phyloP scores from a whole-genome alignment of 208 protist genomes.

The Trypanosoma cruzi region DNA sequence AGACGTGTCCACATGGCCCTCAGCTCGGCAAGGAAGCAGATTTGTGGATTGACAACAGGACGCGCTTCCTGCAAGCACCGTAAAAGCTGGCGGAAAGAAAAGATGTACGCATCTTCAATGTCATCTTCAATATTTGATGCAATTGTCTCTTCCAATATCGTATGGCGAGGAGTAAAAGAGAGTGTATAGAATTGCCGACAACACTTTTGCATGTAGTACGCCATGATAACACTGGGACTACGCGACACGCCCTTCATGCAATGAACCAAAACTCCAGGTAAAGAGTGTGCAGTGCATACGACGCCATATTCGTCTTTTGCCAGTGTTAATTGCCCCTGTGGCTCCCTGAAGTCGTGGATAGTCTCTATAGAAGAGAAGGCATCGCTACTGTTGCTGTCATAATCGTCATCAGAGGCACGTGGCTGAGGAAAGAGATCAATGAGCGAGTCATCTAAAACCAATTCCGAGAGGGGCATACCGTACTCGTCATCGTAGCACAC shows the following conservation, averaged over 20 bases:
- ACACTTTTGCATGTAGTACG: constrained; percentile 51
- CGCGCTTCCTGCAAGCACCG: constrained; percentile 46
- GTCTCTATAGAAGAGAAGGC: neutral
- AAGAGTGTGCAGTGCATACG: neutral
- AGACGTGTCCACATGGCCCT: constrained; percentile 46
- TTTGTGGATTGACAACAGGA: constrained; percentile 55
- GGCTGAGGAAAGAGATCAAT: neutral
- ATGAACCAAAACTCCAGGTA: constrained; percentile 75
- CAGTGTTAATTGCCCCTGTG: neutral
- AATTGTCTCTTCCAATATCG: neutral
- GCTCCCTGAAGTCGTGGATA: neutral
- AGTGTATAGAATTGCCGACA: constrained; percentile 15
- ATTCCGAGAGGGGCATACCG: neutral
- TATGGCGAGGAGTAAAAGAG: constrained; percentile 1
- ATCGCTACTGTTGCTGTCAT: neutral
- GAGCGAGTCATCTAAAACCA: constrained; percentile 1
- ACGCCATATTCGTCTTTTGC: neutral
- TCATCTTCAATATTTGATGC: neutral
- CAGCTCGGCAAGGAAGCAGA: constrained; percentile 72
- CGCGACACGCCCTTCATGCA: constrained; percentile 78
- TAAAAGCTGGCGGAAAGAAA: constrained; percentile 33
- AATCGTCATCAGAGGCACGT: neutral
- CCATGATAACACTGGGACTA: constrained; percentile 69
- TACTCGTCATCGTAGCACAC: neutral
- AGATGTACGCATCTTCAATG: neutral